Base-by-base conservation (phyloP, 441 rosid species). In the Erysimum cheiri region DNA sequence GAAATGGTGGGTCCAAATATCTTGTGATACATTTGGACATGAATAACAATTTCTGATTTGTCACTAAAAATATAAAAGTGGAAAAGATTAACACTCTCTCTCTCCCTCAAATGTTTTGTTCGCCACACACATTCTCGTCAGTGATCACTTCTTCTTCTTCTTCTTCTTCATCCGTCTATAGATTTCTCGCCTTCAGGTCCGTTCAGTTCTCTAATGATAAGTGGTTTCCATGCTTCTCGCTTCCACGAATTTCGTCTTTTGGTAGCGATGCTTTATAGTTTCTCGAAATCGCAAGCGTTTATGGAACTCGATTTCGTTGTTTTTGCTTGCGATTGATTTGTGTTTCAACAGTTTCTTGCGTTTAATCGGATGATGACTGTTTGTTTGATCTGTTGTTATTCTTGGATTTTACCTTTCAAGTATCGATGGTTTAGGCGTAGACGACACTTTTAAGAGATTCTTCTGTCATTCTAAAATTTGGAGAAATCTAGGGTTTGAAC, bases 21-120 rank as follows among this genome's bases (percentile, higher is more conserved):
- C 58, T 47, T 44, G 5, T 4, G 22, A 69, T 47, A 69, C 73
- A 58, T 47, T 19, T 69, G 58, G 39, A 69, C n/a, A 60, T 48
- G 5, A 26, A 69, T 28, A 4, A 11, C 31, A 22, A 0, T 22
- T 24, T 36, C 28, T 14, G 47, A 57, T 9, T 58, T 59, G 41
- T 69, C 67, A 52, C 39, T 17, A 46, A 46, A 37, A 65, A 8
- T 33, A 19, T 17, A 60, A 37, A 37, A n/a, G 5, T 11, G 0
- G 4, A 15, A 33, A 17, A 17, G 28, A 33, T 33, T 7, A 33
- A 17, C 14, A 60, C 10, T 41, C 49, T 61, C 54, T 6, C 44
- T n/a, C n/a, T n/a, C n/a, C 54, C 40, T 17, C 12, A 5, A 44
- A 17, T 10, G 29, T 19, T 15, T 61, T 61, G 53, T 31, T 33